Base-by-base conservation (phyloP, 768 basidiomycete species). In the Dacryopinax spathularia region DNA sequence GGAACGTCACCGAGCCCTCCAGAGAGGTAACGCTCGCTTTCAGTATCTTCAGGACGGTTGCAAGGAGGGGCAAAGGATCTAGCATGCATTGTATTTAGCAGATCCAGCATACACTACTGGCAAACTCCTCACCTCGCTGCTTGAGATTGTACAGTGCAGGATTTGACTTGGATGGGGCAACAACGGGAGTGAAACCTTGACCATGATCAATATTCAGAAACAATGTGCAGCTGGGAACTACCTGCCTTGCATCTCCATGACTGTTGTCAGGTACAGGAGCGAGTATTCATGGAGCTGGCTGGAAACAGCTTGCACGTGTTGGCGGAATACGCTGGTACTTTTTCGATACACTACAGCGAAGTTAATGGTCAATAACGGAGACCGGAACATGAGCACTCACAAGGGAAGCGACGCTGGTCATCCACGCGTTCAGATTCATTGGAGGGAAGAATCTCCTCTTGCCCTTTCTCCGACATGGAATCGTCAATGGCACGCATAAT, bases 91-190 rank as follows among this genome's bases (percentile, higher is more conserved):
- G 25, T 15, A 41, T 56, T 29, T 6, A 10, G 18, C 15, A 34
- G 20, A 1, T 33, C 0, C 10, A 9, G 4, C 18, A 20, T 7
- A 25, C 1, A 31, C 15, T 18, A 20, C 22, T 13, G 18, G 37
- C 33, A 33, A 9, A 27, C 44, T 39, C 31, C 31, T 34, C n/a
- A 35, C 33, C 77, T 60, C 61, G 82, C 85, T 83, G 62, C 85
- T 86, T 66, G 5, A 56, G 48, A 29, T 56, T 56, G 48, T 56
- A 56, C 20, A 56, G 18, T 15, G 48, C 48, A 6, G 2, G 70
- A 65, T 15, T 66, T 66, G 68, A 69, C 67, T 43, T 39, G 25
- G 20, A 29, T 61, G 22, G 59, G 29, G 35, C 56, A 41, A 59
- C 37, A 25, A 63, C 48, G 13, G 41, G 33, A 0, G 39, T 48